Evolutionary conservation across 306 rosid genomes (phyloP).

Genomic region (Rubus idaeus): DNA sequence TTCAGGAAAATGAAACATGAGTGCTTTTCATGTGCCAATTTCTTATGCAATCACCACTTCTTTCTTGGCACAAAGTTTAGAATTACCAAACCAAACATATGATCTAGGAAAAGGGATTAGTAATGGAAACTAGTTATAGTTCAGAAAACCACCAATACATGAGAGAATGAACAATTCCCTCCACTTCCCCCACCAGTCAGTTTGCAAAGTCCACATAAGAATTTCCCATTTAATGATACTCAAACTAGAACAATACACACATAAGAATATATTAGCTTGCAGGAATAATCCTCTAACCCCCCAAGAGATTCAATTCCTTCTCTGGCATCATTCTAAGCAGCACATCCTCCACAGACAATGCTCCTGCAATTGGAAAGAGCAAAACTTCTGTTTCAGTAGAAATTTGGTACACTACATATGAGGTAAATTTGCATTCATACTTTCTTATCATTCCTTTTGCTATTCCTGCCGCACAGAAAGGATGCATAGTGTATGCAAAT

Average conservation of each 20-base stretch:
- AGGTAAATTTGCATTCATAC: background rate
- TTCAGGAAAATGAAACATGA: background rate
- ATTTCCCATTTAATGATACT: slow-evolving; percentile 24
- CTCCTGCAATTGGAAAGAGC: slow-evolving; percentile 43
- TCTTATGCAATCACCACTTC: background rate
- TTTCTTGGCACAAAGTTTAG: background rate
- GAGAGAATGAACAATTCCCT: slow-evolving; percentile 96
- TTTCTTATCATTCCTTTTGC: slow-evolving; percentile 54
- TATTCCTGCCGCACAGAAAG: slow-evolving; percentile 95
- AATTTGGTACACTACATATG: no score
- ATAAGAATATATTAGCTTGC: slow-evolving; percentile 34
- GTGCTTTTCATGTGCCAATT: background rate
- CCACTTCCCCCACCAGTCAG: slow-evolving; percentile 26
- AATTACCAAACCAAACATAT: background rate
- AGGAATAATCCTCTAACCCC: slow-evolving; percentile 36
- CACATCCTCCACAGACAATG: slow-evolving; percentile 81
- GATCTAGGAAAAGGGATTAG: background rate
- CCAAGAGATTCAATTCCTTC: slow-evolving; percentile 20
- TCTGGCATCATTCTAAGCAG: slow-evolving; percentile 36
- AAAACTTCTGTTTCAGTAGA: background rate
- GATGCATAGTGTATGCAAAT: slow-evolving; percentile 85
- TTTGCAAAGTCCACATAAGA: slow-evolving; percentile 24
- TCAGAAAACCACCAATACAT: slow-evolving; percentile 12
- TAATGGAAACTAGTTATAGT: background rate
- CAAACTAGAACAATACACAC: slow-evolving; percentile 37